Percentiles rank a stretch among this genome's conserved stretches.
phyloP scores from a whole-genome alignment of 2,329 filamentous ascomycete genomes.

The Ophiostoma quercus region DNA sequence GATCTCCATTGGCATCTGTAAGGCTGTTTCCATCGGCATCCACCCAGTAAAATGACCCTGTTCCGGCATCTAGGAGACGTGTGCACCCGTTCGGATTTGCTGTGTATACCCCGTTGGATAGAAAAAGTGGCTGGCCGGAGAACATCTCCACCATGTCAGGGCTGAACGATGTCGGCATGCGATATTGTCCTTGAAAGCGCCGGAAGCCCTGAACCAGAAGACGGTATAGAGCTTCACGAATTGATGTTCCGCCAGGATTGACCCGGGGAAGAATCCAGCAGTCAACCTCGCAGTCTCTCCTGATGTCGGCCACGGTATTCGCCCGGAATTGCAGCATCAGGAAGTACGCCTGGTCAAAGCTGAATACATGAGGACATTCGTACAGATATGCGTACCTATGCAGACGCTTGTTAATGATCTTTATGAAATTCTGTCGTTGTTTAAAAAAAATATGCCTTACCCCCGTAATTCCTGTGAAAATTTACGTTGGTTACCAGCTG shows the following conservation, averaged over 20 bases:
- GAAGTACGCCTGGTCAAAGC: not conserved
- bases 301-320: not conserved
- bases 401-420: not conserved
- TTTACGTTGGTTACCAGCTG: not conserved
- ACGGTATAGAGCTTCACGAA: not conserved
- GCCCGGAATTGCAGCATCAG: not conserved
- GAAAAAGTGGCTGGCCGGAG: not conserved
- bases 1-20: not conserved
- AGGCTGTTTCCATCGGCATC: not conserved
- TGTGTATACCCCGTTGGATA: not conserved
- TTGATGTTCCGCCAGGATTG: not conserved
- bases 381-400: not conserved
- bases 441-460: not conserved
- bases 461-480: not conserved
- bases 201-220: slow-evolving; percentile 1
- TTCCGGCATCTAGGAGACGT: not conserved
- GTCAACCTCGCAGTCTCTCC: not conserved
- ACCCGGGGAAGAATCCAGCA: not conserved
- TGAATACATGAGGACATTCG: not conserved
- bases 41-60: not conserved
- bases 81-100: not conserved
- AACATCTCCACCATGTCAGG: not conserved
- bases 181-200: not conserved
- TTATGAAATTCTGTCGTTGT: not conserved
- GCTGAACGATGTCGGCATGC: not conserved